Conservation (phyloP, 768 basidiomycete genomes). For the Mycena kentingensis region DNA sequence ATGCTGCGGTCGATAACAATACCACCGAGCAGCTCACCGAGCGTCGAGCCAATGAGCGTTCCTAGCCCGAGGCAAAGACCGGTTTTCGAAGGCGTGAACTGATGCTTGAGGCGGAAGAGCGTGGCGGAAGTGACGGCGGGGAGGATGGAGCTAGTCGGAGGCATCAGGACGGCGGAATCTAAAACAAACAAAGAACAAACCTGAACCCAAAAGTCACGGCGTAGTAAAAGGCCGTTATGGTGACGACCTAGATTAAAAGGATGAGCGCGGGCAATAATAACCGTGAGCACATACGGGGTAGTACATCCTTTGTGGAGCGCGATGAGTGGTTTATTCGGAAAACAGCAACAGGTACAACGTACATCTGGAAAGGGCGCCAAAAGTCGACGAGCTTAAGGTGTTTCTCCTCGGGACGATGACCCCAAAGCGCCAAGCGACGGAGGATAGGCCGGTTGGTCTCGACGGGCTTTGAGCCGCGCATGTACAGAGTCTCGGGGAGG, state of each 20-base stretch:
- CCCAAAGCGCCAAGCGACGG: conserved; percentile 15
- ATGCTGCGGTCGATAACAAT: conserved; percentile 22
- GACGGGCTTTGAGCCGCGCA: conserved; percentile 11
- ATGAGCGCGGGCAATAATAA: too few species aligned
- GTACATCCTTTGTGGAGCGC: too few species aligned
- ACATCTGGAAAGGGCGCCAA: conserved; percentile 21
- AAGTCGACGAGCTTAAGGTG: conserved; percentile 16
- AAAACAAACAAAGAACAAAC: too few species aligned
- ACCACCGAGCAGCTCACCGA: conserved; percentile 21
- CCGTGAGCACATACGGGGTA: too few species aligned
- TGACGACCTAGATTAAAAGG: too few species aligned
- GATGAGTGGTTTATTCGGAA: too few species aligned
- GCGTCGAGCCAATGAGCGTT: conserved; percentile 17
- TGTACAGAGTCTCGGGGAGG: conserved; percentile 22
- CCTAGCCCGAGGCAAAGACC: conserved; percentile 21
- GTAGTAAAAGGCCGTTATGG: conserved; percentile 23
- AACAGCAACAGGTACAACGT: background rate
- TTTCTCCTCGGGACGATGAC: conserved; percentile 18
- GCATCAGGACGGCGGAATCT: too few species aligned
- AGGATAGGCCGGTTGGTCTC: conserved; percentile 13
- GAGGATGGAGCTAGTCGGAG: too few species aligned
- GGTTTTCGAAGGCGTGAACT: conserved; percentile 20
- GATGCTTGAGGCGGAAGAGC: conserved; percentile 15
- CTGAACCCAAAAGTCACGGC: conserved; percentile 11
- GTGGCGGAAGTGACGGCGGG: conserved; percentile 25